These are phyloP conservation scores for Bothriochloa decipiens DNA, from an alignment of 176 grass and related monocot genomes.

Conservation along the genomic window DNA sequence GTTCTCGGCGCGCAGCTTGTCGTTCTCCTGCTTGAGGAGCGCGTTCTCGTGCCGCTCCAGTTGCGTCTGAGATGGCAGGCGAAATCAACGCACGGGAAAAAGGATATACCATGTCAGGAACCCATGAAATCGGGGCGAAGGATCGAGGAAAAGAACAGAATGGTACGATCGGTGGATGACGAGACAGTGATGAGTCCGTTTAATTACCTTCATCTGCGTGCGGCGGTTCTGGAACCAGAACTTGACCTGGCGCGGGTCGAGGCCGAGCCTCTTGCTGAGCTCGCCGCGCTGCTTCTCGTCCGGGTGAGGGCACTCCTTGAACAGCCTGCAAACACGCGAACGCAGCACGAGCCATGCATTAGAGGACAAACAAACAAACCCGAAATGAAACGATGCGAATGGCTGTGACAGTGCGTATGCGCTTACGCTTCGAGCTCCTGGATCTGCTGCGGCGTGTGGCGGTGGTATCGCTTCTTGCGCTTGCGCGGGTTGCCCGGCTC, in stretches of 20 bases:
- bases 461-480: constrained; percentile 91
- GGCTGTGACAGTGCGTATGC: background rate
- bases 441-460: constrained; percentile 98
- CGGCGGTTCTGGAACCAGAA: constrained; percentile 99
- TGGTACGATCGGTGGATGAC: background rate
- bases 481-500: constrained; percentile 77
- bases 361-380: constrained; percentile 29
- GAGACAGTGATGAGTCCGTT: background rate
- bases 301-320: constrained; percentile 98
- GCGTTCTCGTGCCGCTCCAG: constrained; percentile 97
- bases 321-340: constrained; percentile 56
- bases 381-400: background rate
- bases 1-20: constrained; percentile 90
- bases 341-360: constrained; percentile 42
- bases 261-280: constrained; percentile 78
- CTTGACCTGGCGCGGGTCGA: constrained; percentile 95
- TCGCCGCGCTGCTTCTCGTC: constrained; percentile 94
- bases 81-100: background rate
- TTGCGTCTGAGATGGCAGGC: constrained; percentile 55
- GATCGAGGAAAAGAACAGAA: background rate
- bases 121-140: background rate
- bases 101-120: background rate
- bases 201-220: constrained; percentile 91
- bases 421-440: constrained; percentile 92
- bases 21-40: constrained; percentile 90